A percentile compares a stretch with the other conserved stretches of the same genome.
Evolutionary conservation across 2,329 filamentous ascomycete genomes (phyloP).

Genomic region (Pestalotiopsis sp.): DNA sequence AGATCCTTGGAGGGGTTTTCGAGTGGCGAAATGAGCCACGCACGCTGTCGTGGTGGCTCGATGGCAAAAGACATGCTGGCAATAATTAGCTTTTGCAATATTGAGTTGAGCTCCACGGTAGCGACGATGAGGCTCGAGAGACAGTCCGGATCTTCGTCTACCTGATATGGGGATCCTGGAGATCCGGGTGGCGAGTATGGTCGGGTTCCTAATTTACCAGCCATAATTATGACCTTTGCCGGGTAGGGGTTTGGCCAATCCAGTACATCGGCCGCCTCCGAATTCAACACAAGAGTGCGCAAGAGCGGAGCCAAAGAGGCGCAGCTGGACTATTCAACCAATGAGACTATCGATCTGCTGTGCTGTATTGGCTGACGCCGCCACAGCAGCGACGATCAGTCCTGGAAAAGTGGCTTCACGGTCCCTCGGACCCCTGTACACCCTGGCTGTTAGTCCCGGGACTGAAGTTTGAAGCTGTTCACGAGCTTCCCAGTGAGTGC

Average conservation of each 20-base stretch:
- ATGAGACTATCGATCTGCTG: background rate
- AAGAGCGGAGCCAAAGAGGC: background rate
- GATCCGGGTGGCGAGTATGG: background rate
- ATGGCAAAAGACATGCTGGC: background rate
- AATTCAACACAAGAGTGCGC: background rate
- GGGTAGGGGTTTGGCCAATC: background rate
- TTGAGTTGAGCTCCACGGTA: background rate
- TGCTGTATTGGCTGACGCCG: background rate
- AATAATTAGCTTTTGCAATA: background rate
- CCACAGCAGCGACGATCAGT: background rate
- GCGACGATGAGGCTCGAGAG: too few relatives aligned
- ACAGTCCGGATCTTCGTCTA: background rate
- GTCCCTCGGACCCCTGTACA: background rate
- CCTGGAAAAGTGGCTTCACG: background rate
- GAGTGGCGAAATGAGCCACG: background rate
- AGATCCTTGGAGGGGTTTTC: too few relatives aligned
- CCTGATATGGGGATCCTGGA: background rate
- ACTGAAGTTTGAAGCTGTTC: too few relatives aligned
- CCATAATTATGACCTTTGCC: background rate
- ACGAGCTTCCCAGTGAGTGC: background rate
- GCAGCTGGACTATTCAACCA: background rate
- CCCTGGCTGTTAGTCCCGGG: too few relatives aligned
- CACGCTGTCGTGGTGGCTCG: background rate
- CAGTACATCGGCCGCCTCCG: background rate
- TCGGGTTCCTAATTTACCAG: background rate